Conservation (phyloP, 306 rosid species). For the Parietaria judaica region DNA sequence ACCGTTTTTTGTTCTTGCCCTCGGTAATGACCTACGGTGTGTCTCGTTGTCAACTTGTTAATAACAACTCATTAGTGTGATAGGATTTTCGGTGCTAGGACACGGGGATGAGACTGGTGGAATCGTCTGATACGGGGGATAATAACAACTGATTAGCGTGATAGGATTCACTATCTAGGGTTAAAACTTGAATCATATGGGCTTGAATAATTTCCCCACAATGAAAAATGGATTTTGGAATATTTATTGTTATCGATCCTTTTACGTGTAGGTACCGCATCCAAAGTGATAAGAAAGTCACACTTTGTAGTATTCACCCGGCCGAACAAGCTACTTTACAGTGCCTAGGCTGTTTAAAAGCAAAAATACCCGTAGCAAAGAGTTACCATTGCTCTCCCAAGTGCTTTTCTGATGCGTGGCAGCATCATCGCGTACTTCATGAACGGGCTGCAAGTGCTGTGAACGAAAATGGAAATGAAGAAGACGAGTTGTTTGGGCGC, state of each 20-base stretch:
- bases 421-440: constrained; percentile 91
- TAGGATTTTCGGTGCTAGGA: not conserved
- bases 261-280: constrained; percentile 75
- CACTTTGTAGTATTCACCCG: constrained; percentile 91
- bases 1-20: no score
- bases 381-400: constrained; percentile 89
- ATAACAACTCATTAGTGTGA: not conserved
- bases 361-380: constrained; percentile 68
- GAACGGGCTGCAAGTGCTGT: constrained; percentile 89
- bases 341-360: constrained; percentile 83
- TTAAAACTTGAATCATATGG: not conserved
- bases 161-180: not conserved
- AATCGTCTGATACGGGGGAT: not conserved
- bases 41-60: no score
- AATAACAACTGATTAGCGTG: no score
- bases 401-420: constrained; percentile 98
- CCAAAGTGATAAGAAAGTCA: constrained; percentile 78
- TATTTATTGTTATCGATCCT: not conserved
- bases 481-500: constrained; percentile 81
- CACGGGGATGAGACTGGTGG: not conserved
- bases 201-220: not conserved
- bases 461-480: constrained; percentile 85
- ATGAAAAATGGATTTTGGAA: not conserved
- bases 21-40: no score
- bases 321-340: constrained; percentile 91